These are phyloP conservation scores for Aphanocladium album DNA, from an alignment of 2,329 filamentous ascomycete genomes.

Conservation along the genomic window DNA sequence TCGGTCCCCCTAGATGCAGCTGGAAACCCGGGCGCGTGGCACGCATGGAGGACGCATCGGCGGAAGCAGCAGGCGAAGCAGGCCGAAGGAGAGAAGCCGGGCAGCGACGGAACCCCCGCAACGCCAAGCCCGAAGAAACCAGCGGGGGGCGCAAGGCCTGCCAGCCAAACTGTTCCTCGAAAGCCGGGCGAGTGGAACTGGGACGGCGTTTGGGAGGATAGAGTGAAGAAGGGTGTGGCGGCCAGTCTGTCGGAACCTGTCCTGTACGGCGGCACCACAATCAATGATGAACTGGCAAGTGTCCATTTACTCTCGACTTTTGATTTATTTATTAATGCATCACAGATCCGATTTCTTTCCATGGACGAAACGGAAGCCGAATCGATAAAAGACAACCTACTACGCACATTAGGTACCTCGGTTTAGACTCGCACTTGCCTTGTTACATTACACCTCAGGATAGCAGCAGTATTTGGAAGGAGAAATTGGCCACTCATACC, in stretches of 20 bases:
- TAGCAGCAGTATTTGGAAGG: constrained; percentile 6
- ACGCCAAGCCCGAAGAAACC: constrained; percentile 11
- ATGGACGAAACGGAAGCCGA: constrained; percentile 57
- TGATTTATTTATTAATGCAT: constrained; percentile 13
- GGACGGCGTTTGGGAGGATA: constrained; percentile 93
- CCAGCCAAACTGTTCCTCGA: constrained; percentile 26
- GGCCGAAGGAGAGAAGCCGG: constrained; percentile 14
- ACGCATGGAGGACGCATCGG: constrained; percentile 79
- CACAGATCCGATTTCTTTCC: constrained; percentile 60
- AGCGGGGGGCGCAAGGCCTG: not conserved
- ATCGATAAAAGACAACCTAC: constrained; percentile 53
- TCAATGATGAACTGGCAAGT: constrained; percentile 67
- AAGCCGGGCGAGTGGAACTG: constrained; percentile 89
- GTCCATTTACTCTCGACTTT: not conserved
- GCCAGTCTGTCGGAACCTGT: constrained; percentile 73
- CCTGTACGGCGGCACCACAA: constrained; percentile 62
- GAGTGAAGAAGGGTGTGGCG: constrained; percentile 74
- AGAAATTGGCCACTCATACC: not conserved
- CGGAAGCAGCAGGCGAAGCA: constrained; percentile 26
- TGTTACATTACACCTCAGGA: not conserved
- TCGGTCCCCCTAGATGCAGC: constrained; percentile 73
- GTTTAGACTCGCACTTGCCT: constrained; percentile 17
- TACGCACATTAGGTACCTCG: constrained; percentile 41
- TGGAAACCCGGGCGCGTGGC: constrained; percentile 87
- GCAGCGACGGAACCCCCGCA: not conserved